phyloP scores from a whole-genome alignment of 345 rosid genomes.

The Raphanus sativus region DNA sequence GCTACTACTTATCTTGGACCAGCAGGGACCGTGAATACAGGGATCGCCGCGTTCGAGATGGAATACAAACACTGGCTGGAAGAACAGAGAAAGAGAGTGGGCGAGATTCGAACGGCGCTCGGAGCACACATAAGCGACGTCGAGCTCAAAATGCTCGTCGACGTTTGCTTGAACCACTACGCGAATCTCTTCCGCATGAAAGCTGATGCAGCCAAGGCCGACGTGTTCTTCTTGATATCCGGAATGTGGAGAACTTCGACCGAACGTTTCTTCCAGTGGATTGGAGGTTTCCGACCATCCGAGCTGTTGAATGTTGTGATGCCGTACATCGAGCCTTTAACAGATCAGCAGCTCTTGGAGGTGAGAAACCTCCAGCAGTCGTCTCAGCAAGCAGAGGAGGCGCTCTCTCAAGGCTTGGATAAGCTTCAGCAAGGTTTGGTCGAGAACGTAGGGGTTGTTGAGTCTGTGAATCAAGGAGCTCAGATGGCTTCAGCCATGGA shows the following conservation, averaged over 20 bases:
- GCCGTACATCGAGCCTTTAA: not conserved
- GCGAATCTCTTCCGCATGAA: not conserved
- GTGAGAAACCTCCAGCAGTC: not conserved
- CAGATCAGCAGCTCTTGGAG: not conserved
- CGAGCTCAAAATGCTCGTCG: not conserved
- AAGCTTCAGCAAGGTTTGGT: not conserved
- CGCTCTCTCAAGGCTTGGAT: not conserved
- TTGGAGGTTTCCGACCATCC: not conserved
- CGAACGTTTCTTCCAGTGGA: not conserved
- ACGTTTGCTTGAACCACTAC: not conserved
- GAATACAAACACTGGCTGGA: not conserved
- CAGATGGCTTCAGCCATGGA: not conserved
- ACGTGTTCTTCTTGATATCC: not conserved
- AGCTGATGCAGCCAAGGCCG: not conserved
- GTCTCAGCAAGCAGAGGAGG: not conserved
- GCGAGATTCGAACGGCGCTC: not conserved
- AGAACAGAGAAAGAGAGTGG: not conserved
- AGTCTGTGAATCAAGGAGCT: not conserved
- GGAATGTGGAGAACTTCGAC: not conserved
- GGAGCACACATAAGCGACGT: not conserved
- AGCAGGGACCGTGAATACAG: slow-evolving; percentile 55
- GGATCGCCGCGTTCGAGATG: not conserved
- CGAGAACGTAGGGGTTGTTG: not conserved
- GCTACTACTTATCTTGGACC: slow-evolving; percentile 47
- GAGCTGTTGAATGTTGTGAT: not conserved